Percentiles rank a stretch among this genome's conserved stretches.
Conservation (phyloP, 2,329 filamentous ascomycete species). For the Colletotrichum australisinense region DNA sequence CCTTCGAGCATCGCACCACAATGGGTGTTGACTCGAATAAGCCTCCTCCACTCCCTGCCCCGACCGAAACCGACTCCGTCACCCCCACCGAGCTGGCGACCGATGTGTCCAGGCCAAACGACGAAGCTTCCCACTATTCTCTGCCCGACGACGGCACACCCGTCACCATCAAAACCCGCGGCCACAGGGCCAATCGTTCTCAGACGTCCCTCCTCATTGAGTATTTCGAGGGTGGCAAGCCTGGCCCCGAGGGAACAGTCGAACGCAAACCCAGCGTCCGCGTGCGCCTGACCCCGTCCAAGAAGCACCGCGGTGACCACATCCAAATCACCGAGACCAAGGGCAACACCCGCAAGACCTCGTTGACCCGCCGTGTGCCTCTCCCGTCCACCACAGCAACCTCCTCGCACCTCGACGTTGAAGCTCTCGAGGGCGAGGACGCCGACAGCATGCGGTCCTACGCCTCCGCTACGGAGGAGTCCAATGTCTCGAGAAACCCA, state of each 20-base stretch:
- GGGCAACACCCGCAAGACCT: slow-evolving; percentile 74
- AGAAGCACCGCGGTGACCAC: slow-evolving; percentile 76
- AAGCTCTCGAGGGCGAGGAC: slow-evolving; percentile 66
- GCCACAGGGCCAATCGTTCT: slow-evolving; percentile 70
- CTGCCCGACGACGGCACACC: slow-evolving; percentile 90
- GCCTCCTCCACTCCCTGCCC: slow-evolving; percentile 78
- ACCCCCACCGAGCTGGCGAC: slow-evolving; percentile 74
- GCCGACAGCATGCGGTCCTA: slow-evolving; percentile 77
- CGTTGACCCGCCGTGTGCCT: slow-evolving; percentile 65
- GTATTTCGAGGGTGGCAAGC: slow-evolving; percentile 88
- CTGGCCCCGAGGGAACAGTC: slow-evolving; percentile 58
- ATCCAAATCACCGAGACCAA: slow-evolving; percentile 89
- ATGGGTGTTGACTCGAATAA: slow-evolving; percentile 69
- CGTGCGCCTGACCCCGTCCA: slow-evolving; percentile 83
- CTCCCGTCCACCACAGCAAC: slow-evolving; percentile 53
- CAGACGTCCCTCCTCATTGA: slow-evolving; percentile 95
- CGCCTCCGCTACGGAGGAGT: slow-evolving; percentile 83
- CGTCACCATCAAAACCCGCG: slow-evolving; percentile 87
- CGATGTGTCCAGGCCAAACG: slow-evolving; percentile 75
- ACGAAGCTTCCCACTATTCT: slow-evolving; percentile 80
- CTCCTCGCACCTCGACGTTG: slow-evolving; percentile 53
- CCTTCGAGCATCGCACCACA: slow-evolving; percentile 45
- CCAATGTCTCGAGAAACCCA: slow-evolving; percentile 79
- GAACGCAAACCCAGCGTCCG: slow-evolving; percentile 84
- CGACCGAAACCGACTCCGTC: slow-evolving; percentile 78